Conservation (phyloP, 2,329 filamentous ascomycete genomes). For the Diaporthe destruens region DNA sequence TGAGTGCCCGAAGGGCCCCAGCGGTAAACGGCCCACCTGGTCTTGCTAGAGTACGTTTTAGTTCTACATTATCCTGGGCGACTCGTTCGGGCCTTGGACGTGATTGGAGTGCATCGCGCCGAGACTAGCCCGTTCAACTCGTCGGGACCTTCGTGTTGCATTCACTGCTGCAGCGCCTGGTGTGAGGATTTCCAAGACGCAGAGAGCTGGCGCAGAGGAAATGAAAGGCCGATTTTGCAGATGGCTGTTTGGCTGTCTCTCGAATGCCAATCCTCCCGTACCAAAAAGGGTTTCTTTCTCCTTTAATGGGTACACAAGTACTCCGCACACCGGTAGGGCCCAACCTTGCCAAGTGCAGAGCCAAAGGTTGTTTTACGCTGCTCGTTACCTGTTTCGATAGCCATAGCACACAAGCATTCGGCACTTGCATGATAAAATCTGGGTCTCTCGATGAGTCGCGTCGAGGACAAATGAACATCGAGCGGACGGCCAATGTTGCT, state of each 20-base stretch:
- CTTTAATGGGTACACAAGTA: neutral
- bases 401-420: slow-evolving; percentile 31
- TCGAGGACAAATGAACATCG: slow-evolving; percentile 10
- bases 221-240: slow-evolving; percentile 2
- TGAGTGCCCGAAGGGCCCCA: neutral
- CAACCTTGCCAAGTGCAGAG: neutral
- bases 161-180: neutral
- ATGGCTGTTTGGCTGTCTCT: neutral
- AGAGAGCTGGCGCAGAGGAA: slow-evolving; percentile 9
- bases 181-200: neutral
- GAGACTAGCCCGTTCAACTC: slow-evolving; percentile 11
- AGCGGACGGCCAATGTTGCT: slow-evolving; percentile 20
- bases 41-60: neutral
- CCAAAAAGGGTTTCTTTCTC: neutral
- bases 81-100: neutral
- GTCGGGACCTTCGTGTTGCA: slow-evolving; percentile 3
- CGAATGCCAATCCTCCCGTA: neutral
- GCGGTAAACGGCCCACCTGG: neutral
- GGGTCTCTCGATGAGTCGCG: slow-evolving; percentile 19
- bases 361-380: slow-evolving; percentile 26
- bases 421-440: slow-evolving; percentile 13
- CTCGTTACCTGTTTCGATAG: slow-evolving; percentile 24
- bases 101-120: slow-evolving; percentile 19
- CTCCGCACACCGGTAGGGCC: too few relatives aligned
- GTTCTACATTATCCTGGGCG: neutral